These are phyloP conservation scores for Smittium culicis DNA, from an alignment of 371 early-diverging fungal species.

Conservation along the genomic window DNA sequence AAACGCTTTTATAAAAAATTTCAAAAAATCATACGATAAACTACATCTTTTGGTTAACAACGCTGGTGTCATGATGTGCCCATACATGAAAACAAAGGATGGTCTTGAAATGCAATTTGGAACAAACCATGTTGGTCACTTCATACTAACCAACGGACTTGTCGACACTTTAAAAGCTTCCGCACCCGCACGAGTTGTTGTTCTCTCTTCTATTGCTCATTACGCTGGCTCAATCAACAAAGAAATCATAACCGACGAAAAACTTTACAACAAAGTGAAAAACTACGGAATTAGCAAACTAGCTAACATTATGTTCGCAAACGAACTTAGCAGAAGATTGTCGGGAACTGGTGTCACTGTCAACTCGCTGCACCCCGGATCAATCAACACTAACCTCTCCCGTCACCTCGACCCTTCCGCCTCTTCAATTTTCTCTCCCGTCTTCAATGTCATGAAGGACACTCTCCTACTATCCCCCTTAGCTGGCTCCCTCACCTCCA, in stretches of 20 bases:
- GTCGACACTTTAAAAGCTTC: slow-evolving; percentile 40
- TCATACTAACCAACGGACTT: slow-evolving; percentile 49
- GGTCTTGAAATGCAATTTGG: slow-evolving; percentile 60
- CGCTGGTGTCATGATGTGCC: slow-evolving; percentile 54
- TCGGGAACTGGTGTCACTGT: slow-evolving; percentile 36
- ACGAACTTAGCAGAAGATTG: slow-evolving; percentile 35
- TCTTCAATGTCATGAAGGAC: too few species aligned
- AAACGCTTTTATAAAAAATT: slow-evolving; percentile 37
- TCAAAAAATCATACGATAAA: slow-evolving; percentile 31
- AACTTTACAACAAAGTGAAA: slow-evolving; percentile 26
- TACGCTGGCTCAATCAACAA: slow-evolving; percentile 35
- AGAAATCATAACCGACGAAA: slow-evolving; percentile 21
- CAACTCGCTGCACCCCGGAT: slow-evolving; percentile 55
- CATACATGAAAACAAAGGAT: slow-evolving; percentile 44
- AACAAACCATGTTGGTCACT: slow-evolving; percentile 65
- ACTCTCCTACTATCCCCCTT: slow-evolving; percentile 26
- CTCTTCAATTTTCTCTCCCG: slow-evolving; percentile 1
- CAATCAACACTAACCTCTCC: slow-evolving; percentile 37
- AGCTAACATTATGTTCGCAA: slow-evolving; percentile 49
- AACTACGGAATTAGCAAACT: slow-evolving; percentile 47
- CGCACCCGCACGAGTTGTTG: slow-evolving; percentile 34
- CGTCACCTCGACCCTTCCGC: slow-evolving; percentile 23
- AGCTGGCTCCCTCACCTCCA: slow-evolving; percentile 44
- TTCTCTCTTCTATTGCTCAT: slow-evolving; percentile 33
- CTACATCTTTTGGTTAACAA: slow-evolving; percentile 52